These are phyloP conservation scores for Xylariaceae sp. DNA, from an alignment of 2,329 filamentous ascomycete species.

Conservation along the genomic window DNA sequence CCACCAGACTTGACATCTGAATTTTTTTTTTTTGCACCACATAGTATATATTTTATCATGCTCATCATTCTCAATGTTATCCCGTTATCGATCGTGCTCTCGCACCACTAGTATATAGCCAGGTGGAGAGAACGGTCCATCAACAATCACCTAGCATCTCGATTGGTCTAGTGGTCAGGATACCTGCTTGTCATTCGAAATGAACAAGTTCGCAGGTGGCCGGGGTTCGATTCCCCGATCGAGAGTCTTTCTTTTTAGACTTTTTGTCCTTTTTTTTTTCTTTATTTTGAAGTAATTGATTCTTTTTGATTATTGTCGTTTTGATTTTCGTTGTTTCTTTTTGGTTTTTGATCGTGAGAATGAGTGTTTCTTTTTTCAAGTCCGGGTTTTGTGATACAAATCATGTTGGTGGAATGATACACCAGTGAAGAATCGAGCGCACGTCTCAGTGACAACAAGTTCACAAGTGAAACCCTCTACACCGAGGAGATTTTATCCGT, in stretches of 20 bases:
- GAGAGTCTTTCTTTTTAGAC: conserved; percentile 23
- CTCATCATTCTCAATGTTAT: too few species aligned
- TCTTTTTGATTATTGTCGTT: neutral
- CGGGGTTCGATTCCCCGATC: conserved; percentile 35
- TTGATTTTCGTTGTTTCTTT: neutral
- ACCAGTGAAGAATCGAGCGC: too few species aligned
- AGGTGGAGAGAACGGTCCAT: neutral
- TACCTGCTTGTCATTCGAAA: conserved; percentile 14
- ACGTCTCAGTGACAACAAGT: too few species aligned
- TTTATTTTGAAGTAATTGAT: neutral
- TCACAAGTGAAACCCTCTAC: too few species aligned
- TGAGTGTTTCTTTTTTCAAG: neutral
- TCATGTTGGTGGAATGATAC: too few species aligned
- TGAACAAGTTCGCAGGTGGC: conserved; percentile 25
- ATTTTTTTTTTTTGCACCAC: too few species aligned
- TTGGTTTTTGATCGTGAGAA: too few species aligned
- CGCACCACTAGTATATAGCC: neutral
- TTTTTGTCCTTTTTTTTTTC: neutral
- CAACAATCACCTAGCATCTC: neutral
- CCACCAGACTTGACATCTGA: too few species aligned
- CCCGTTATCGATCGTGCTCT: too few species aligned
- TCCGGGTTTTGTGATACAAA: neutral
- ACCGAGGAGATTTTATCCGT: too few species aligned
- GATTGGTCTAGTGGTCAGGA: conserved; percentile 19
- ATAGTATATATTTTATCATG: too few species aligned